Base-by-base conservation (phyloP, 73 alveolate species). In the Durusdinium trenchii region DNA sequence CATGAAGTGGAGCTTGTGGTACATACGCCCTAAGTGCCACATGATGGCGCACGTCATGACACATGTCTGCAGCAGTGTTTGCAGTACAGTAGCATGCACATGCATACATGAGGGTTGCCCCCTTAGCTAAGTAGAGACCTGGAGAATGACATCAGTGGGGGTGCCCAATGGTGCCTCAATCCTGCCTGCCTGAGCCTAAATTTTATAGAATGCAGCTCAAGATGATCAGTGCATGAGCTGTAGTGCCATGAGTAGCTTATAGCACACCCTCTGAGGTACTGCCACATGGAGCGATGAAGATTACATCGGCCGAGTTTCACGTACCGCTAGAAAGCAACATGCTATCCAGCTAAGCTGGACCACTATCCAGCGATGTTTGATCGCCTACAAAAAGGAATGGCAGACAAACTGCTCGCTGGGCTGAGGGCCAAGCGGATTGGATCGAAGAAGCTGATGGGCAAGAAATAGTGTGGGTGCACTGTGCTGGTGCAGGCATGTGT, bases 241-340 rank as follows among this genome's bases (percentile, higher is more conserved):
- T n/a, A n/a, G n/a, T n/a, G n/a, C n/a, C n/a, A n/a, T n/a, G n/a
- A n/a, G n/a, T n/a, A n/a, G n/a, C n/a, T n/a, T n/a, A n/a, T n/a
- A n/a, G n/a, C n/a, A n/a, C n/a, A n/a, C n/a, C 43, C 26, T 3
- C 52, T 71, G 52, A 71, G 84, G 84, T n/a, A 3, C 6, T 16
- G 51, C 84, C 32, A 71, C 84, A n/a, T 71, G 84, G 84, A 10
- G 26, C 7, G 84, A 73, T 73, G 84, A 73, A 32, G 84, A 73
- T n/a, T 73, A 73, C 84, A 73, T 73, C 0, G 84, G 84, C 14
- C n/a, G 54, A 35, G 40, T 73, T 6, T n/a, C 84, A 0, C n/a
- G 84, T 48, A 73, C 84, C n/a, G 48, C 84, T 38, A 23, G 84
- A 6, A 73, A 36, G 40, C 30, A 12, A 23, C 84, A 73, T 30